Percentiles rank a stretch among this genome's conserved stretches.
Evolutionary conservation across 306 rosid species (phyloP).

Genomic region (Trichosanthes cucumerina): DNA sequence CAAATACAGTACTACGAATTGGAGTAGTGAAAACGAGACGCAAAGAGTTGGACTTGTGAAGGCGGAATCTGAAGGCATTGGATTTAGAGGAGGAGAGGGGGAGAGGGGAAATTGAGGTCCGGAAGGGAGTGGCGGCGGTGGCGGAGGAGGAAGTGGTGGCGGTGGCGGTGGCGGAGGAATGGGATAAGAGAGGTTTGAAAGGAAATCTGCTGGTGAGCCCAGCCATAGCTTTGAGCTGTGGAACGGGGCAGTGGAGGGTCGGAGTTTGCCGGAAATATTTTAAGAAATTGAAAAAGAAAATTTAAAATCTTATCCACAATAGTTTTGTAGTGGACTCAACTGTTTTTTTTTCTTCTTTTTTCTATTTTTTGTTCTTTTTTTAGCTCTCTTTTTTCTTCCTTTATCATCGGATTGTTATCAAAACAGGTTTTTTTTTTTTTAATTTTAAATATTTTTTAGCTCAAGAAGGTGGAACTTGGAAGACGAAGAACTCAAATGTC

Average conservation of each 20-base stretch:
- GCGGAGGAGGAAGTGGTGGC: background rate
- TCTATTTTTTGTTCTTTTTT: background rate
- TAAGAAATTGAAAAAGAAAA: background rate
- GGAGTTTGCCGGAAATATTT: constrained; percentile 5
- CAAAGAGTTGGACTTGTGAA: constrained; percentile 21
- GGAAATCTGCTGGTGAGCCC: constrained; percentile 40
- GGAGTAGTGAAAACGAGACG: constrained; percentile 19
- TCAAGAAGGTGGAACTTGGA: too few relatives aligned
- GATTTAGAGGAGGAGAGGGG: constrained; percentile 31
- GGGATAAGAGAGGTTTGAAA: constrained; percentile 26
- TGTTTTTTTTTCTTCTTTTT: background rate
- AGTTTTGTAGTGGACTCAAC: background rate
- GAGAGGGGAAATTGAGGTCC: constrained; percentile 16
- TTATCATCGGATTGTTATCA: too few relatives aligned
- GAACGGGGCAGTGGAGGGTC: background rate
- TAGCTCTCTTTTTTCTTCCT: too few relatives aligned
- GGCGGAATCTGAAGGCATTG: constrained; percentile 43
- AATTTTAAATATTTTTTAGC: too few relatives aligned
- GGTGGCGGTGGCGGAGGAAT: background rate
- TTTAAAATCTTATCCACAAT: constrained; percentile 5
- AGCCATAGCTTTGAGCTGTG: background rate
- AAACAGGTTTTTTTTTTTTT: too few relatives aligned
- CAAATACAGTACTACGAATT: constrained; percentile 17
- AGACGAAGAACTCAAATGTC: too few relatives aligned
- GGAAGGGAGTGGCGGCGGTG: constrained; percentile 2